Base-by-base conservation (phyloP, 768 basidiomycete genomes). In the Ephemerocybe angulata region DNA sequence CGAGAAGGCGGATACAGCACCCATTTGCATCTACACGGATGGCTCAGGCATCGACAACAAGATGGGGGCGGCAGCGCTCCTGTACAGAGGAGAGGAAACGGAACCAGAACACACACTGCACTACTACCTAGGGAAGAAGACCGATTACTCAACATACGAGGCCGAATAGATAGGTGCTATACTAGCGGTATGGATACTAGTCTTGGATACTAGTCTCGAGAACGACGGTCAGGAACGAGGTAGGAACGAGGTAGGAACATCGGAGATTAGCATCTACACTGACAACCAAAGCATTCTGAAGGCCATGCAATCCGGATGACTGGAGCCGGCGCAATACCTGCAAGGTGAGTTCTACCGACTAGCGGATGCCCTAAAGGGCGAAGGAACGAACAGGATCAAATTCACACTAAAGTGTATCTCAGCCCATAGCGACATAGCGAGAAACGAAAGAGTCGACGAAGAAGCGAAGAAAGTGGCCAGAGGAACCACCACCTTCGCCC, bases 401-500 rank as follows among this genome's bases (percentile, higher is more conserved):
- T 41, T 66, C 37, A 44, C 6, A 4, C 27, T 65, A 13, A 35
- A 42, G n/a, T 68, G 67, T 67, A 64, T 68, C 10, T 61, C 64
- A 21, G 63, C 57, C 4, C 68, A 67, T 52, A 59, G 51, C 3
- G 60, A 60, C 4, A 56, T 70, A 2, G 17, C 3, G 11, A 62
- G 67, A 1, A 70, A 72, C 33, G 64, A 68, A 48, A 10, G 27
- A 4, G 28, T 50, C 13, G 48, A 50, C 48, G 11, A 27, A 19
- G 22, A 29, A 53, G 69, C 60, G 3, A 67, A 72, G 37, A 29
- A 47, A 27, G 62, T 59, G 19, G 70, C 68, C 0, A 66, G 63
- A 48, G 50, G 52, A 8, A 61, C 58, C 19, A 27, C 29, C 5
- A 27, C 28, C 4, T 7, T 6, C 5, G 3, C 12, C 4, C 28